Evolutionary conservation across 768 basidiomycete species (phyloP).

Genomic region (Boletus rex-veris): DNA sequence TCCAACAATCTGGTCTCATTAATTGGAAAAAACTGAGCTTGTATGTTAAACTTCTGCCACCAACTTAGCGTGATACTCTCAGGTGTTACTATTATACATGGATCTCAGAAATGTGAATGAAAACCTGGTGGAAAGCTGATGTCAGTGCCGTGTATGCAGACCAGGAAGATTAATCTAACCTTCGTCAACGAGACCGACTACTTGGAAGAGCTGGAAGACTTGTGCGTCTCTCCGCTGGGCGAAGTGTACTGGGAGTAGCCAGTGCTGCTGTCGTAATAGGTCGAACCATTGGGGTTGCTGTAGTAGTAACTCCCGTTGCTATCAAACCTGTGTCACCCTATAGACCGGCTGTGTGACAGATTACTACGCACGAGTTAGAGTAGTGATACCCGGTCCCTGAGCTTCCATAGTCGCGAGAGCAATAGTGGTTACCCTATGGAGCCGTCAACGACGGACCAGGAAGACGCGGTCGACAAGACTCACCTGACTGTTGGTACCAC

Average conservation of each 20-base stretch:
- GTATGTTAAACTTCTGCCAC: too few species aligned
- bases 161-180: neutral
- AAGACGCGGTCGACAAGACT: constrained; percentile 2
- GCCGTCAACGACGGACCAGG: neutral
- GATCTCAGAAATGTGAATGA: neutral
- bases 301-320: constrained; percentile 64
- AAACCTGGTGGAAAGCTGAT: neutral
- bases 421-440: constrained; percentile 60
- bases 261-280: constrained; percentile 51
- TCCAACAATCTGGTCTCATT: too few species aligned
- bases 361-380: constrained; percentile 47
- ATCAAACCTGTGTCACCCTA: neutral
- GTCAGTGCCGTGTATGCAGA: neutral
- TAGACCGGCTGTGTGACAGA: neutral
- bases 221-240: constrained; percentile 34
- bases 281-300: constrained; percentile 55
- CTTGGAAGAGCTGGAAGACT: constrained; percentile 26
- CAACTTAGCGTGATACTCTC: neutral
- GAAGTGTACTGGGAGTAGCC: constrained; percentile 52
- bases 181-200: neutral
- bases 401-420: constrained; percentile 45
- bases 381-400: constrained; percentile 55
- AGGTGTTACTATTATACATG: neutral
- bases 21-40: too few species aligned
- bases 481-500: constrained; percentile 53